These are phyloP conservation scores for slime mould (Dictyostelium discoideum) DNA, from an alignment of 78 protist genomes.

Conservation along the genomic window DNA sequence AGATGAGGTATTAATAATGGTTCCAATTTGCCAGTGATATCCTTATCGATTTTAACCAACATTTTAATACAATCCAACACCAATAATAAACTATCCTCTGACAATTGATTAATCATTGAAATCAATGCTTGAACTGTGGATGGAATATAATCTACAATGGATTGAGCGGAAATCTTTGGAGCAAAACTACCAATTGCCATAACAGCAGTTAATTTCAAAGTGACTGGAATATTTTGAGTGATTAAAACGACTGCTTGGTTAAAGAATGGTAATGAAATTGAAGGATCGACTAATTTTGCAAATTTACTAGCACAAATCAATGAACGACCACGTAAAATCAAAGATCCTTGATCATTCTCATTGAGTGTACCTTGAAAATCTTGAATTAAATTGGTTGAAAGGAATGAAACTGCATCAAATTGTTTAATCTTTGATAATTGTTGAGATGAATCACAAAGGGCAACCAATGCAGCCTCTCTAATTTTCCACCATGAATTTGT, in stretches of 20 bases:
- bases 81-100: conserved; percentile 2
- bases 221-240: neutral
- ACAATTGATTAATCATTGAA: neutral
- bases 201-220: neutral
- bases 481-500: conserved; percentile 27
- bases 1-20: conserved; percentile 17
- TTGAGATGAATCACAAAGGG: neutral
- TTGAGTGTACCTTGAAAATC: neutral
- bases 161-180: neutral
- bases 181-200: conserved; percentile 20
- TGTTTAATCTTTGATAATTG: neutral
- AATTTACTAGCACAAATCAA: conserved; percentile 20
- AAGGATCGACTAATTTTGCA: neutral
- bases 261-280: conserved; percentile 30
- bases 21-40: conserved; percentile 27
- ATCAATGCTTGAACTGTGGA: neutral
- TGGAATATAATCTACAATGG: neutral
- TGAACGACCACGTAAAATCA: conserved; percentile 34
- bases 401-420: conserved; percentile 23
- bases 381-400: neutral
- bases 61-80: conserved; percentile 26
- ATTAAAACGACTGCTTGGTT: neutral
- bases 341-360: neutral
- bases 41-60: neutral
- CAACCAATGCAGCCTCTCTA: conserved; percentile 13